Percentiles rank a stretch among this genome's conserved stretches.
phyloP scores from a whole-genome alignment of 2,329 filamentous ascomycete genomes.

The Plenodomus lindquistii region DNA sequence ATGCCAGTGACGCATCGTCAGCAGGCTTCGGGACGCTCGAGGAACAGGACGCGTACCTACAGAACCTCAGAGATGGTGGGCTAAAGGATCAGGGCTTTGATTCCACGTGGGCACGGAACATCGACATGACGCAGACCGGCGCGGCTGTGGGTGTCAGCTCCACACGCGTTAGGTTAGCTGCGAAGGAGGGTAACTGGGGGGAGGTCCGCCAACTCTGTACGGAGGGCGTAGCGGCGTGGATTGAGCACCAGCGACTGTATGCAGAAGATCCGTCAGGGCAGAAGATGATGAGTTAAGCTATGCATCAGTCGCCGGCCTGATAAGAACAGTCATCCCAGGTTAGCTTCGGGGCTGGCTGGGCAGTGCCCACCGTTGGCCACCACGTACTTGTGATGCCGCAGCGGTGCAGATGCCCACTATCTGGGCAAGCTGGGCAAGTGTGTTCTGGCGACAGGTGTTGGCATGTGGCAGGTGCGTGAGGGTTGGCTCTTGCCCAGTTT shows the following conservation, averaged over 20 bases:
- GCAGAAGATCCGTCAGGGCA: conserved; percentile 40
- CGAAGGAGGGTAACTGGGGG: conserved; percentile 52
- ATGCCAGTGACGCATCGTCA: conserved; percentile 45
- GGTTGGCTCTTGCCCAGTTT: background rate
- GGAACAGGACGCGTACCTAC: conserved; percentile 61
- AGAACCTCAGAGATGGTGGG: conserved; percentile 51
- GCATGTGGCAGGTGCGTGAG: too few species aligned
- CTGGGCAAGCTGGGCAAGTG: too few species aligned
- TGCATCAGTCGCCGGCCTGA: too few species aligned
- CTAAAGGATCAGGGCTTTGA: conserved; percentile 60
- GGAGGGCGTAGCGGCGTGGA: conserved; percentile 60
- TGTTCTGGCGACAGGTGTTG: too few species aligned
- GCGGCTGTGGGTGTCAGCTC: conserved; percentile 56
- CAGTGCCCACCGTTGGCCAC: too few species aligned
- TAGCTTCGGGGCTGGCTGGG: too few species aligned
- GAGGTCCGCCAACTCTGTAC: conserved; percentile 60
- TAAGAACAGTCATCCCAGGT: background rate
- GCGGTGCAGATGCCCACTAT: too few species aligned
- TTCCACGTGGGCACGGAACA: conserved; percentile 61
- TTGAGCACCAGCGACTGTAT: conserved; percentile 63
- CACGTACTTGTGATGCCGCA: too few species aligned
- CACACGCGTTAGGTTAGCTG: conserved; percentile 66
- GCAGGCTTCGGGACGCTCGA: conserved; percentile 62
- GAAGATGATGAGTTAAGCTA: conserved; percentile 42
- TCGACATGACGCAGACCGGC: conserved; percentile 62